Base-by-base conservation (phyloP, 1,284 basidiomycete genomes). In the Crucibulum parvulum region DNA sequence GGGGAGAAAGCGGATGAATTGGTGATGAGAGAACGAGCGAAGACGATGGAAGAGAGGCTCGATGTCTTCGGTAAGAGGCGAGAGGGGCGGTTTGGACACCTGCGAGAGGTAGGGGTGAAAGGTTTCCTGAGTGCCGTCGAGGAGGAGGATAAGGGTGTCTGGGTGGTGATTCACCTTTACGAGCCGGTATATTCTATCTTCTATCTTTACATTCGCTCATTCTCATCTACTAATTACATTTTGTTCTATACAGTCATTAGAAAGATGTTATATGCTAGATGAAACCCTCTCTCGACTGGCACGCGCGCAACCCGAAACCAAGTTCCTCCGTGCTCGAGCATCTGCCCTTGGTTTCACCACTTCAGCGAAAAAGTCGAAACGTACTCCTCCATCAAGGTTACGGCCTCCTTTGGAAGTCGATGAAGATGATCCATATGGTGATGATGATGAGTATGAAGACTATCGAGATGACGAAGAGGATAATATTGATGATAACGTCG, bases 101-200 rank as follows among this genome's bases (percentile, higher is more conserved):
- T 95, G 64, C 78, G 93, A 48, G 93, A 95, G 72, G 90, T 95
- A 4, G 93, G 92, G 0, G 75, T 87, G 62, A 81, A 85, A 60
- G 90, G 90, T 31, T 95, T 90, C 68, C 80, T 95, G 55, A 78
- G 80, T 54, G 91, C 93, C 2, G 87, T 95, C 4, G 93, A 95
- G 71, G 79, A 84, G 35, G 93, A 94, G 72, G 85, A 86, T 37
- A 77, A 76, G 55, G 85, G 84, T 3, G 83, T 87, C 5, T 93
- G 90, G 87, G 91, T 95, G 13, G 86, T 94, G 11, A 81, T 95
- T 37, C 93, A 95, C 74, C 80, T 95, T 7, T 95, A 94, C 68
- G 91, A 94, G 68, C 81, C 92, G 46, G 93, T 94, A 46, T 53
- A 2, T 31, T 41, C 39, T n/a, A 50, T 18, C 43, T 31, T 41